A percentile compares a stretch with the other conserved stretches of the same genome.
Conservation (phyloP, 2,329 filamentous ascomycete genomes). For the Ascochyta fabae region DNA sequence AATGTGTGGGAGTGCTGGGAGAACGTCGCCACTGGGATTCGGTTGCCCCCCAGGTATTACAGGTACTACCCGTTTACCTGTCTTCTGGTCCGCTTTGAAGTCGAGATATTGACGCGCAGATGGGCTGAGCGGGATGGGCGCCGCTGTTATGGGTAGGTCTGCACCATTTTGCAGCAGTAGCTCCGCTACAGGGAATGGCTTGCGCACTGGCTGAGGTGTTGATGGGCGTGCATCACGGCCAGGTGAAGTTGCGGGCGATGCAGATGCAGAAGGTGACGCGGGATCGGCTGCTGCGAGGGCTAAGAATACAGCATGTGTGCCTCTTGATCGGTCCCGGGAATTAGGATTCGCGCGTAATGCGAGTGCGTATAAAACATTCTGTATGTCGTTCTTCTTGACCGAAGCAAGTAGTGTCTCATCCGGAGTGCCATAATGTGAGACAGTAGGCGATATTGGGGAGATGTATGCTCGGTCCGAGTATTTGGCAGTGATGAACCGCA, state of each 20-base stretch:
- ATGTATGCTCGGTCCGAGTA: conserved; percentile 87
- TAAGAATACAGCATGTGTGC: conserved; percentile 87
- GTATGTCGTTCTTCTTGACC: conserved; percentile 95
- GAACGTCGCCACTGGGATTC: conserved; percentile 60
- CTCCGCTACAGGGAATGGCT: conserved; percentile 86
- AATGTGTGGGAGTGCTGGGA: conserved; percentile 67
- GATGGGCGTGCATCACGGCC: conserved; percentile 50
- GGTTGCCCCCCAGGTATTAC: conserved; percentile 57
- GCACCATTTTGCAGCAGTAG: conserved; percentile 92
- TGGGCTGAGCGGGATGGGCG: conserved; percentile 82
- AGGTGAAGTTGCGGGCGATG: conserved; percentile 53
- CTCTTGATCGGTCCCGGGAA: conserved; percentile 75
- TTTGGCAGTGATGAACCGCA: conserved; percentile 95
- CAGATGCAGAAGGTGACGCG: conserved; percentile 68
- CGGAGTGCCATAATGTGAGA: conserved; percentile 77
- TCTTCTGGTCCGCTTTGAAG: conserved; percentile 65
- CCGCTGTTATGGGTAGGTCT: conserved; percentile 76
- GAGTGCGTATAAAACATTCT: conserved; percentile 88
- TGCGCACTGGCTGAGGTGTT: conserved; percentile 51
- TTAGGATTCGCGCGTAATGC: conserved; percentile 89
- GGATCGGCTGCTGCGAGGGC: conserved; percentile 93
- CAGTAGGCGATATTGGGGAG: conserved; percentile 74
- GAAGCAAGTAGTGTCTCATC: conserved; percentile 90
- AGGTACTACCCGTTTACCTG: conserved; percentile 48
- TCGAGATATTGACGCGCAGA: conserved; percentile 86